Evolutionary conservation across 2,329 filamentous ascomycete genomes (phyloP), one percentile per base, ranked within the genome.

Genomic region (Trichoderma koningii): DNA sequence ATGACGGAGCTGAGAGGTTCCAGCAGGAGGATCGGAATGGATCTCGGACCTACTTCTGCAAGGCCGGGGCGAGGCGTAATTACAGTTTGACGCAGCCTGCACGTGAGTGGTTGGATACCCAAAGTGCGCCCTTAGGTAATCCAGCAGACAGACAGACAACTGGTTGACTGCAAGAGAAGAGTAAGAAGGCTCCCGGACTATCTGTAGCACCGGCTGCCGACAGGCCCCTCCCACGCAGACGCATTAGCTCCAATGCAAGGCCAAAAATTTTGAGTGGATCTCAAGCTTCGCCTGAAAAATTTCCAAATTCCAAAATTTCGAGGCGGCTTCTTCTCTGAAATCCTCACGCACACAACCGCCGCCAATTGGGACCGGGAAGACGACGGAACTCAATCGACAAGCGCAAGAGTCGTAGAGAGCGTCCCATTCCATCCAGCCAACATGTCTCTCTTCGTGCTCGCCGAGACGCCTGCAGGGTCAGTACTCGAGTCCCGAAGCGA

Each of bases 391-490:
- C 73, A 72, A 74, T 73, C 70, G 67, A 73, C 56, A 67, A 68
- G 70, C 71, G 72, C 72, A 73, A 73, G 68, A 72, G 65, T 70
- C 70, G 63, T 67, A 69, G 72, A 73, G 72, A 71, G 73, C 75
- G 71, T 66, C 64, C 68, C 61, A 70, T 30, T 63, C 67, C 61
- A 70, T 47, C 63, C 71, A 70, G 71, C 73, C 79, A 87, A 71
- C 70, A 95, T 95, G 91, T 90, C 90, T 81, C 88, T 95, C 77
- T 96, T 96, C 81, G 91, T 97, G 81, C 88, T 97, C 73, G 90
- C 90, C 75, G 93, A 97, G 82, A 97, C 93, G 78, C 92, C 91
- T 80, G 93, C 93, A 78, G 85, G 85, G 85, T 87, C 79, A 81
- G 84, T 82, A 60, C 64, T 64, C 19, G n/a, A 28, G 45, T 34